Conservation (phyloP, 2,329 filamentous ascomycete species). For the Penicillium hordei region DNA sequence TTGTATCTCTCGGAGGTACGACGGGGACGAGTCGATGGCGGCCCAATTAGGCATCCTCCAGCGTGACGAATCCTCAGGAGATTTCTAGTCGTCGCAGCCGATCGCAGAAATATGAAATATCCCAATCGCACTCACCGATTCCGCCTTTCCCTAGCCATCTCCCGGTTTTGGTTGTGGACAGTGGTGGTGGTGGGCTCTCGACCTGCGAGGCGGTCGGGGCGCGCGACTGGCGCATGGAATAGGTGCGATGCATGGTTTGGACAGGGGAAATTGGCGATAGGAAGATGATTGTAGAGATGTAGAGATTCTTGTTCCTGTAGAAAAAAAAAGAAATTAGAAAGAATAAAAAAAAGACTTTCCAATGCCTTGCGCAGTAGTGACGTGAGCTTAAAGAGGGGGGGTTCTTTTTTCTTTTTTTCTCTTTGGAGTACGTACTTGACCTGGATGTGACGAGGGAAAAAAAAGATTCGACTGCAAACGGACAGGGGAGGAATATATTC, state of each 20-base stretch:
- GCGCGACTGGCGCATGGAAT: constrained; percentile 96
- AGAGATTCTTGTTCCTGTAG: constrained; percentile 16
- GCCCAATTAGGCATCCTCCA: constrained; percentile 15
- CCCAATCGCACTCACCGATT: constrained; percentile 67
- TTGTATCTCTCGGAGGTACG: not conserved
- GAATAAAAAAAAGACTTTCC: constrained; percentile 7
- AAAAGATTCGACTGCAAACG: constrained; percentile 20
- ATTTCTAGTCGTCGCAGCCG: constrained; percentile 4
- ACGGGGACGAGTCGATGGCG: not conserved
- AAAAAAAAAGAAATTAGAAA: constrained; percentile 2
- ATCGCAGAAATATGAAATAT: not conserved
- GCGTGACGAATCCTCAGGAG: not conserved
- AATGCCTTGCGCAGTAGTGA: constrained; percentile 37
- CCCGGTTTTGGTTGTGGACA: constrained; percentile 86
- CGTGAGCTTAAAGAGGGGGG: constrained; percentile 24
- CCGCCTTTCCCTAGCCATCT: constrained; percentile 84
- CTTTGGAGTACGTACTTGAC: constrained; percentile 2
- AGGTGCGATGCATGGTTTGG: constrained; percentile 85
- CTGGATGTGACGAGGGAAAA: not conserved
- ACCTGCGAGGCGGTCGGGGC: constrained; percentile 89
- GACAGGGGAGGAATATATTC: constrained; percentile 4
- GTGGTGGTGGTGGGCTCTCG: constrained; percentile 88
- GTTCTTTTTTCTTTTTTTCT: not conserved
- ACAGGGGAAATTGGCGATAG: not conserved
- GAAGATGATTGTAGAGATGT: constrained; percentile 2